Conservation (phyloP, 2,329 filamentous ascomycete species). For the Cryphonectria parasitica region DNA sequence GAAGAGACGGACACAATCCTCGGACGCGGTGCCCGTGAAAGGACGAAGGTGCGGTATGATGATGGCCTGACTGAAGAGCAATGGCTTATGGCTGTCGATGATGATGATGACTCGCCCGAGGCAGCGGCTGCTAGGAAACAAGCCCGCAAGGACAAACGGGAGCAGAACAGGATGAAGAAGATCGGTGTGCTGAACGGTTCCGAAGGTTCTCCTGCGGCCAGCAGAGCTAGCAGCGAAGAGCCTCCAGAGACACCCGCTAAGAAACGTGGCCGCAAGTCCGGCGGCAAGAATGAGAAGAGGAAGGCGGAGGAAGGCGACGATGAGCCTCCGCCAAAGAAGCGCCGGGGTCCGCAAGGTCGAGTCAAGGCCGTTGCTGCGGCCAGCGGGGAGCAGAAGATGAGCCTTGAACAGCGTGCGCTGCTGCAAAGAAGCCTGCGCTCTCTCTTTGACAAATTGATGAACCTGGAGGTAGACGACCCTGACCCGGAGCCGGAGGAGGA, state of each 20-base stretch:
- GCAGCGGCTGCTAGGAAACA: slow-evolving; percentile 90
- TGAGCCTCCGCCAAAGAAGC: slow-evolving; percentile 78
- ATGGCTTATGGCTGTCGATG: slow-evolving; percentile 97
- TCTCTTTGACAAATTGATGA: slow-evolving; percentile 80
- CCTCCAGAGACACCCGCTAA: slow-evolving; percentile 68
- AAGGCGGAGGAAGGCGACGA: slow-evolving; percentile 82
- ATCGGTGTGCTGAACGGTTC: slow-evolving; percentile 36
- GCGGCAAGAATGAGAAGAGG: slow-evolving; percentile 77
- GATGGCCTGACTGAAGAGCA: slow-evolving; percentile 98
- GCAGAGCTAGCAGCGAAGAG: slow-evolving; percentile 82
- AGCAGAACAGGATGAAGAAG: slow-evolving; percentile 73
- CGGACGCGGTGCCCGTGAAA: slow-evolving; percentile 91
- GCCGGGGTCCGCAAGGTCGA: slow-evolving; percentile 71
- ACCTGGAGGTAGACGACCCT: slow-evolving; percentile 78
- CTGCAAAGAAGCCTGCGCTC: slow-evolving; percentile 79
- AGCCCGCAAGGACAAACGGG: slow-evolving; percentile 79
- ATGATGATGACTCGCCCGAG: slow-evolving; percentile 92
- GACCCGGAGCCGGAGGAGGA: slow-evolving; percentile 52
- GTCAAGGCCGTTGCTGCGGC: slow-evolving; percentile 59
- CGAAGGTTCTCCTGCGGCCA: slow-evolving; percentile 78
- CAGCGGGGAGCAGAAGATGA: slow-evolving; percentile 61
- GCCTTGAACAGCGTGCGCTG: slow-evolving; percentile 70
- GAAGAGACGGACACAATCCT: slow-evolving; percentile 75
- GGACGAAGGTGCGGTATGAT: slow-evolving; percentile 92
- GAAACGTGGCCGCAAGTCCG: slow-evolving; percentile 83